These are phyloP conservation scores for Periconia sp. DNA, from an alignment of 2,329 filamentous ascomycete species.

Conservation along the genomic window DNA sequence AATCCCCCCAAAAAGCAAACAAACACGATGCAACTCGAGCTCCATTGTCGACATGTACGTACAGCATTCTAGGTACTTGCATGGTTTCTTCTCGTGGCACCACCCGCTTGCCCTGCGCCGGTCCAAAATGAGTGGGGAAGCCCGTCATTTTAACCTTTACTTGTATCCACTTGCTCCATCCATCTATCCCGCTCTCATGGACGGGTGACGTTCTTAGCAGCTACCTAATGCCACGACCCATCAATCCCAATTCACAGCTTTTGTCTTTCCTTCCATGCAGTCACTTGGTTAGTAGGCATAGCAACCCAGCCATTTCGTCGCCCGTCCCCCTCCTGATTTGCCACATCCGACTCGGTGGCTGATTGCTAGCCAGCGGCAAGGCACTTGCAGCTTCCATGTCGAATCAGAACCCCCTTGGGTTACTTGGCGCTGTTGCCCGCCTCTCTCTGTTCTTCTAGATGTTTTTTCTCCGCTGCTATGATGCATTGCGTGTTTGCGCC, in stretches of 20 bases:
- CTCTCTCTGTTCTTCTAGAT: conserved; percentile 52
- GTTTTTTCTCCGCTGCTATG: conserved; percentile 74
- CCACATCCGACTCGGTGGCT: conserved; percentile 19
- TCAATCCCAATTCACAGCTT: not conserved
- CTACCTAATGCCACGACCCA: not conserved
- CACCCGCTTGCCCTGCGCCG: not conserved
- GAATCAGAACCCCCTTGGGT: conserved; percentile 3
- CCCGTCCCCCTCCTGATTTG: no score
- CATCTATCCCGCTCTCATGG: no score
- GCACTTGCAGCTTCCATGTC: conserved; percentile 22
- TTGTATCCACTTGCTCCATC: not conserved
- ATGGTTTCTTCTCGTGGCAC: not conserved
- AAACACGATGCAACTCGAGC: no score
- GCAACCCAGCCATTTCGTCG: no score
- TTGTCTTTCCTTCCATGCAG: not conserved
- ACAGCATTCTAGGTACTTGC: no score
- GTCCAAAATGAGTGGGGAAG: not conserved
- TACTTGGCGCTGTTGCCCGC: conserved; percentile 10
- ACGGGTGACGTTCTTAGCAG: not conserved
- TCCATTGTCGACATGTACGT: no score
- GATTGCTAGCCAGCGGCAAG: conserved; percentile 30
- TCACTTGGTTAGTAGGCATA: no score
- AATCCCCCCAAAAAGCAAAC: no score
- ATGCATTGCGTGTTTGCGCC: conserved; percentile 84
- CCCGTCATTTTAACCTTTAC: not conserved